Percentiles rank a stretch among this genome's conserved stretches.
Conservation (phyloP, 2,329 filamentous ascomycete species). For the Rutstroemia sydowiana region DNA sequence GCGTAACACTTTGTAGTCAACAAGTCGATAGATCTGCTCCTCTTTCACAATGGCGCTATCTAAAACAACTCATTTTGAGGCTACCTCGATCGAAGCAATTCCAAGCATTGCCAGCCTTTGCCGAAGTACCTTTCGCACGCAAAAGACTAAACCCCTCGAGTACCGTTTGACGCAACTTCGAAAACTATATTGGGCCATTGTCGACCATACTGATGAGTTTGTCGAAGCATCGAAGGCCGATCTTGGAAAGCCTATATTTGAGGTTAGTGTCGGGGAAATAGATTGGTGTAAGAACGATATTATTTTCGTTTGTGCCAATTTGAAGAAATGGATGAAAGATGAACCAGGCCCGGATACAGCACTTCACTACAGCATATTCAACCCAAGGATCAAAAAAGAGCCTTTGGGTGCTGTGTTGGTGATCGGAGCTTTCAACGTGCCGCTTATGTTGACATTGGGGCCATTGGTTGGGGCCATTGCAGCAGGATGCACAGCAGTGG, state of each 20-base stretch:
- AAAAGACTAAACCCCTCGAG: conserved; percentile 74
- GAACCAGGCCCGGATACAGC: conserved; percentile 66
- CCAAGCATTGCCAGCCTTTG: conserved; percentile 50
- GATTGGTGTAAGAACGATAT: conserved; percentile 76
- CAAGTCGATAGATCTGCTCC: too few species aligned
- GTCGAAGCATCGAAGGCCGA: conserved; percentile 70
- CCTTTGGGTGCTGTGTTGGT: conserved; percentile 77
- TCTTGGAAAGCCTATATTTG: conserved; percentile 68
- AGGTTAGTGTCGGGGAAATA: conserved; percentile 68
- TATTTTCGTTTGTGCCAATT: conserved; percentile 66
- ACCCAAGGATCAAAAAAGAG: conserved; percentile 75
- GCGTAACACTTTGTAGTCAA: too few species aligned
- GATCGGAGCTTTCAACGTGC: conserved; percentile 93
- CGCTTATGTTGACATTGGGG: conserved; percentile 69
- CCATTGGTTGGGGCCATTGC: conserved; percentile 86
- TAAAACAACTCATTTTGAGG: conserved; percentile 39
- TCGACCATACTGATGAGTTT: conserved; percentile 68
- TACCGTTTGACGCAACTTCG: conserved; percentile 82
- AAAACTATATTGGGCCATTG: conserved; percentile 89
- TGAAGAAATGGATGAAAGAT: conserved; percentile 77
- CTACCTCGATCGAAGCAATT: conserved; percentile 62
- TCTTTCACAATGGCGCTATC: conserved; percentile 9
- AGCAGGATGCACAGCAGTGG: conserved; percentile 78
- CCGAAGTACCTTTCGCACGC: conserved; percentile 64
- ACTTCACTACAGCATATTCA: conserved; percentile 60